phyloP scores from a whole-genome alignment of 1,284 basidiomycete genomes.

The Ceratobasidium sp. region DNA sequence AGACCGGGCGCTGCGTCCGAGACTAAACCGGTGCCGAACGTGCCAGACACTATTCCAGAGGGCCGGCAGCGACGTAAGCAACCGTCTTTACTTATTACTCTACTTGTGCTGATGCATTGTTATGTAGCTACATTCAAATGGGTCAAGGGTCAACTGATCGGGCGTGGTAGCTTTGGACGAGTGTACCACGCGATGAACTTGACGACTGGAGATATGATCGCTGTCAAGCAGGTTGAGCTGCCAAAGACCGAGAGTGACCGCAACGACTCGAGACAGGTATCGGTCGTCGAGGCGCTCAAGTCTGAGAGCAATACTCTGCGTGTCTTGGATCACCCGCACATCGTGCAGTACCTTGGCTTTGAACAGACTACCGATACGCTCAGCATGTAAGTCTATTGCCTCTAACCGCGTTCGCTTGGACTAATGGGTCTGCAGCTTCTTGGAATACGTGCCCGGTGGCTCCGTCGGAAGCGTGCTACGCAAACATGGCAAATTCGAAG shows the following conservation, averaged over 20 bases:
- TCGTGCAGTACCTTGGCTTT: conserved; percentile 98
- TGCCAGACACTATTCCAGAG: conserved; percentile 66
- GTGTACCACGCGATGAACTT: conserved; percentile 97
- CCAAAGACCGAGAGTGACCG: conserved; percentile 91
- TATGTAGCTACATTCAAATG: conserved; percentile 90
- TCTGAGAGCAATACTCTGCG: conserved; percentile 95
- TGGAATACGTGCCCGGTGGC: conserved; percentile 98
- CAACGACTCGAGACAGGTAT: conserved; percentile 84
- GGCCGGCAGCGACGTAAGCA: conserved; percentile 35
- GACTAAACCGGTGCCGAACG: conserved; percentile 58
- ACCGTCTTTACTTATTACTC: conserved; percentile 40
- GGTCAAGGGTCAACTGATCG: conserved; percentile 97
- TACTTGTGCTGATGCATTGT: conserved; percentile 45
- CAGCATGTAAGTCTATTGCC: conserved; percentile 78
- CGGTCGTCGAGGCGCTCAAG: conserved; percentile 90
- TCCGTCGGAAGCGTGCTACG: conserved; percentile 93
- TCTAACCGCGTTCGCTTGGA: conserved; percentile 7
- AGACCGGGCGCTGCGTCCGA: conserved; percentile 62
- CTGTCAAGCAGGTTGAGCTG: conserved; percentile 98
- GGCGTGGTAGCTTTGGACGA: conserved; percentile 94
- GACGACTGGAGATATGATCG: conserved; percentile 99
- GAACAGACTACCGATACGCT: conserved; percentile 91
- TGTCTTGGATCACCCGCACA: conserved; percentile 96
- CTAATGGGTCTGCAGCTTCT: conserved; percentile 68
- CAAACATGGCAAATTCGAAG: conserved; percentile 92